Evolutionary conservation across 2,329 filamentous ascomycete species (phyloP), one percentile per base, ranked within the genome.

Genomic region (Amauroascus niger): DNA sequence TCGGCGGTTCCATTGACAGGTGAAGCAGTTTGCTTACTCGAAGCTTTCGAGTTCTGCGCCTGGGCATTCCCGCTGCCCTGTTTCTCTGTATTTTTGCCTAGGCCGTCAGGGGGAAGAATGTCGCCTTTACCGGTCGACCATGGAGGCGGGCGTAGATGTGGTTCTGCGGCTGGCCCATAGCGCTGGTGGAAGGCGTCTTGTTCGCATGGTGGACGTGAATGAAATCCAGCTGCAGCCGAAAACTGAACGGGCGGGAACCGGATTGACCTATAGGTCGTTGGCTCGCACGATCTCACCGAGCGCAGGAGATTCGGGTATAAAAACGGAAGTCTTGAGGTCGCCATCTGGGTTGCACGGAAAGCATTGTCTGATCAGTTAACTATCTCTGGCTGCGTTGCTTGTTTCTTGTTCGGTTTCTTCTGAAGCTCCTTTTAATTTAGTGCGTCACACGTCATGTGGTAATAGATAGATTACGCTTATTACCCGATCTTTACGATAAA

Each of bases 221-320:
- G 69, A 46, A 74, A 69, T 26, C 59, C 59, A 65, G 59, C 57
- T 57, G 59, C 59, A 52, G 60, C 53, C 44, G 41, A 33, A 48
- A 33, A 48, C 26, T 51, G 50, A 55, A 54, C 58, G 59, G 58
- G 65, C 47, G 62, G 63, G 32, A 70, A 63, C 57, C 72, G 68
- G 52, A 76, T 68, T 13, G 72, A 67, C 61, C 71, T 65, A 60
- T 72, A 69, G 22, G 67, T 70, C 28, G 58, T 71, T 39, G 67
- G 73, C 65, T 69, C 73, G 65, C 68, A 80, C 64, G 68, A 68
- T 63, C 76, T 74, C 58, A 76, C 66, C 14, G 76, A 73, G 52
- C 82, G 80, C 67, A 84, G 79, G 52, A 87, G 69, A 60, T 82
- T 80, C 44, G 84, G 83, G 60, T 86, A 87, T 16, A 87, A 73